Evolutionary conservation across 495 filamentous ascomycete species (phyloP), one percentile per base, ranked within the genome.

Genomic region (Margaritispora aquatica): DNA sequence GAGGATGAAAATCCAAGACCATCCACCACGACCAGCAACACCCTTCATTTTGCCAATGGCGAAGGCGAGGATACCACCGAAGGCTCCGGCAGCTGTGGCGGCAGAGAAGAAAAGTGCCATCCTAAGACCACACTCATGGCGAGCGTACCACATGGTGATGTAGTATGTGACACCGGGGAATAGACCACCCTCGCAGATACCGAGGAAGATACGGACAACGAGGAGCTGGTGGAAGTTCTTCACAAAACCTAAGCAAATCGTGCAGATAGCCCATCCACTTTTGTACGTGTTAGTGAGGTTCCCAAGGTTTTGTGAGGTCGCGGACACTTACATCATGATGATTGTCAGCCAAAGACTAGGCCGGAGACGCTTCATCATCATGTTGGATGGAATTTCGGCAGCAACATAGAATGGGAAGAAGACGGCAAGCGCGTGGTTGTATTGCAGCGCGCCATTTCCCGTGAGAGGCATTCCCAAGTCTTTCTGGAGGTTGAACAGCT

Each of bases 1-100:
- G 26, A 87, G 68, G 59, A 87, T 84, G 63, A 87, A 88, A 47
- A 88, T 86, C 83, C 84, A 86, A 11, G 79, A 73, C 86, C 85
- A 88, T 1, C 82, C 84, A 71, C 57, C 74, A 71, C 63, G 68
- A 44, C 76, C 80, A 46, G 59, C 64, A 38, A 65, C 58, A 51
- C 64, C 63, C 47, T 76, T 68, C 85, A 89, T 88, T 57, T 84
- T 69, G 9, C 75, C 74, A 56, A 88, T 88, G 3, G 77, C 86
- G 20, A 78, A 82, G 0, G 84, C 82, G 19, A 87, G 75, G 15
- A 87, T 67, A 76, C 80, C 63, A 56, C 82, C 79, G 62, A 87
- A 81, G 20, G 80, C 80, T 31, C 84, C 83, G 13, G 81, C 80
- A 7, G 84, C 51, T 58, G 82, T 78, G 10, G 74, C 72, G 0